phyloP scores from a whole-genome alignment of 2,329 filamentous ascomycete genomes.

The Cladosporium halotolerans region DNA sequence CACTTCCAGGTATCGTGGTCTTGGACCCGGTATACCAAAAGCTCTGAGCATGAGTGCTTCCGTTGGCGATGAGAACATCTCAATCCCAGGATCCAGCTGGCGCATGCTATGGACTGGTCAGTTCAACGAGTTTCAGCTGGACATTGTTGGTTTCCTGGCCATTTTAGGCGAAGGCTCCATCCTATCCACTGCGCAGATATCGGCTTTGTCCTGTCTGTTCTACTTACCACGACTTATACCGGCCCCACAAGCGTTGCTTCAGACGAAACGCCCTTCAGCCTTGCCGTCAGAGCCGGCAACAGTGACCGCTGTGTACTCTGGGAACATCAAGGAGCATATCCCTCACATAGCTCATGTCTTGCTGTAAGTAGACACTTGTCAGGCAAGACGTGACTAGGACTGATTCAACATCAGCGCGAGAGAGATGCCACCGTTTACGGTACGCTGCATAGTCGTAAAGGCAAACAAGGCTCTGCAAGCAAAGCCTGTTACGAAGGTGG shows the following conservation, averaged over 20 bases:
- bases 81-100: not conserved
- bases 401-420: slow-evolving; percentile 1
- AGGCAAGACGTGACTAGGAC: too few species aligned
- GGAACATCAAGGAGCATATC: slow-evolving; percentile 41
- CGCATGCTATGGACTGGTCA: slow-evolving; percentile 2
- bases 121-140: slow-evolving; percentile 35
- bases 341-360: slow-evolving; percentile 46
- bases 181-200: slow-evolving; percentile 46
- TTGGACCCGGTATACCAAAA: too few species aligned
- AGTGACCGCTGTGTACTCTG: slow-evolving; percentile 43
- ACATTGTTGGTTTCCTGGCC: slow-evolving; percentile 51
- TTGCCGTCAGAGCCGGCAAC: slow-evolving; percentile 35
- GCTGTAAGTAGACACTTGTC: slow-evolving; percentile 29
- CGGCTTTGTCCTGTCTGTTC: slow-evolving; percentile 44
- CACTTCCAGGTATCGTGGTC: too few species aligned
- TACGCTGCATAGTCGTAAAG: slow-evolving; percentile 25
- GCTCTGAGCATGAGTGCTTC: not conserved
- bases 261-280: slow-evolving; percentile 37
- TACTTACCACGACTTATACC: slow-evolving; percentile 46
- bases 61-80: not conserved
- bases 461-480: slow-evolving; percentile 9
- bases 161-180: slow-evolving; percentile 48
- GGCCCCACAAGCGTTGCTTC: slow-evolving; percentile 46
- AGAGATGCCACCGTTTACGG: slow-evolving; percentile 18
- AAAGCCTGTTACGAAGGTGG: slow-evolving; percentile 6